Conservation (phyloP, 306 rosid species). For the Cucurbita moschata region DNA sequence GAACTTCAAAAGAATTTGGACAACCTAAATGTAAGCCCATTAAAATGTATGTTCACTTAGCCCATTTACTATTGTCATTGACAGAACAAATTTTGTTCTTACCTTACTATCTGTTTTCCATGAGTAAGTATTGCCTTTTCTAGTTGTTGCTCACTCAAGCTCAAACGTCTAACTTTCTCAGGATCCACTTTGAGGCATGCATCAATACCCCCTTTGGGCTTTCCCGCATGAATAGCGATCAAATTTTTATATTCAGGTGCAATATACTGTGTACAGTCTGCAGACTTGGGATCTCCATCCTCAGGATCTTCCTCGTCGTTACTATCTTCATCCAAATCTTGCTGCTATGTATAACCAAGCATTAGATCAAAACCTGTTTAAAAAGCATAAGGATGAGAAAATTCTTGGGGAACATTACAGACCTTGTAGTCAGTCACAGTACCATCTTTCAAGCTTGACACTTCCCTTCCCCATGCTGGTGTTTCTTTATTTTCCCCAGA, state of each 20-base stretch:
- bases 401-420: constrained; percentile 1
- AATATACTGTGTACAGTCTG: constrained; percentile 27
- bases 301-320: constrained; percentile 37
- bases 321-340: constrained; percentile 34
- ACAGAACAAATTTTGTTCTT: not conserved
- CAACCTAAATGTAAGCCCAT: not conserved
- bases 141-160: constrained; percentile 93
- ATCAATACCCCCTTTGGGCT: constrained; percentile 79
- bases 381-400: not conserved
- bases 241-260: constrained; percentile 66
- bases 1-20: not conserved
- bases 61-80: not conserved
- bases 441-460: constrained; percentile 33
- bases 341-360: constrained; percentile 18
- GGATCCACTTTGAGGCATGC: constrained; percentile 78
- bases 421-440: constrained; percentile 46
- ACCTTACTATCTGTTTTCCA: constrained; percentile 79
- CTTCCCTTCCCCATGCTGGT: constrained; percentile 81
- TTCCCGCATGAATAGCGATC: constrained; percentile 96
- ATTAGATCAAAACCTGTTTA: not conserved
- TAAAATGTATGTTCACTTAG: not conserved
- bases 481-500: constrained; percentile 25
- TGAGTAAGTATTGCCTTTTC: constrained; percentile 52
- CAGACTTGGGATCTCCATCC: constrained; percentile 24
- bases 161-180: constrained; percentile 69